Conservation (phyloP, 495 filamentous ascomycete genomes). For the Podospora pseudopauciseta region DNA sequence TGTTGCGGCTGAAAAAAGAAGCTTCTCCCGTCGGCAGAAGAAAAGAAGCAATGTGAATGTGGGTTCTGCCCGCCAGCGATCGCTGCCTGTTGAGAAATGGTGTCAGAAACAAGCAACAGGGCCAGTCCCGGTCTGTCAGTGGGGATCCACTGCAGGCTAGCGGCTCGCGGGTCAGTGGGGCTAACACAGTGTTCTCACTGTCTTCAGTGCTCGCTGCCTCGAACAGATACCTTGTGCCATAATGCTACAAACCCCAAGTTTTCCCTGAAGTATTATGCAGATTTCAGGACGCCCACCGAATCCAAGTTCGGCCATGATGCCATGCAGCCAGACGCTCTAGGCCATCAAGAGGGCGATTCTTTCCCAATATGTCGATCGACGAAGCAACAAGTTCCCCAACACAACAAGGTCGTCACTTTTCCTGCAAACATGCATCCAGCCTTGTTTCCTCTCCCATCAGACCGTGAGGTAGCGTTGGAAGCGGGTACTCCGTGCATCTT, state of each 20-base stretch:
- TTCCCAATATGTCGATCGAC: not conserved
- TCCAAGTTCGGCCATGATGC: not conserved
- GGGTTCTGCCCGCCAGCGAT: not conserved
- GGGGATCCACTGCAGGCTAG: not conserved
- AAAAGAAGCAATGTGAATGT: constrained; percentile 3
- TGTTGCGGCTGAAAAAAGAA: constrained; percentile 1
- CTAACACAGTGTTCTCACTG: not conserved
- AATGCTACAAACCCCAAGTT: not conserved
- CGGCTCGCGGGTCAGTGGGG: not conserved
- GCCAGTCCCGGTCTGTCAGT: not conserved
- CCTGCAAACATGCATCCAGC: not conserved
- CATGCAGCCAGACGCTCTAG: not conserved
- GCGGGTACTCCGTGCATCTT: not conserved
- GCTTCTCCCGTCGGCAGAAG: not conserved
- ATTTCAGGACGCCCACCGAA: not conserved
- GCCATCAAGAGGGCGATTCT: not conserved
- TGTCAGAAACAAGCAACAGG: not conserved
- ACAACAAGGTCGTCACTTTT: not conserved
- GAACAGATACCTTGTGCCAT: too few species aligned
- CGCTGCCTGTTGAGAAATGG: constrained; percentile 1
- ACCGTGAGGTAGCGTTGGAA: not conserved
- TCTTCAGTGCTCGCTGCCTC: not conserved
- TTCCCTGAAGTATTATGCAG: not conserved
- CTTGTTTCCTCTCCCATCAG: not conserved
- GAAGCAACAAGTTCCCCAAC: too few species aligned